Percentiles rank a stretch among this genome's conserved stretches.
These are phyloP conservation scores for Rosa chinensis DNA, from an alignment of 306 rosid species.

Conservation along the genomic window DNA sequence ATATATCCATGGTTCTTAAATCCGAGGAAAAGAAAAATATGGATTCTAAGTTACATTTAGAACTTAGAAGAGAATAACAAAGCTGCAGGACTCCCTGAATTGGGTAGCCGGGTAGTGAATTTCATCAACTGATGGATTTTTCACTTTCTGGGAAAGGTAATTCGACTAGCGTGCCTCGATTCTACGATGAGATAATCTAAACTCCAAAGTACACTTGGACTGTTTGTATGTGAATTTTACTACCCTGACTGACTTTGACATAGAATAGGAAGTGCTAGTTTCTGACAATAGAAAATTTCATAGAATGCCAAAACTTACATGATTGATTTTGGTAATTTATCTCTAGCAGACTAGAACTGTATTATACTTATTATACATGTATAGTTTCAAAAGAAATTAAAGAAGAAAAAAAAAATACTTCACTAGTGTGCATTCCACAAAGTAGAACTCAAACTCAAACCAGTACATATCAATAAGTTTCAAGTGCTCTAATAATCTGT, in stretches of 20 bases:
- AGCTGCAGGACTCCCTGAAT: not conserved
- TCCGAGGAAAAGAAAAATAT: too few relatives aligned
- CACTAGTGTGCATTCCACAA: not conserved
- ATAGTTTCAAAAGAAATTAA: too few relatives aligned
- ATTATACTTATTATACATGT: not conserved
- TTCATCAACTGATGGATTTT: not conserved
- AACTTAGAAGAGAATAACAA: not conserved
- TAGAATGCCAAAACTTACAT: not conserved
- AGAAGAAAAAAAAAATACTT: not conserved
- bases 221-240: not conserved
- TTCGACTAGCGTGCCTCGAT: not conserved
- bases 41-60: not conserved
- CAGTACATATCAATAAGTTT: not conserved
- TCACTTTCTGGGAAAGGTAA: not conserved
- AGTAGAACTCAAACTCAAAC: not conserved
- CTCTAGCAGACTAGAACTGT: not conserved
- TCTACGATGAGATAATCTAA: not conserved
- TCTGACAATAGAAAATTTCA: not conserved
- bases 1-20: too few relatives aligned
- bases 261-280: not conserved
- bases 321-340: constrained; percentile 1
- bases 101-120: not conserved
- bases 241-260: not conserved
- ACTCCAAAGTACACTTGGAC: not conserved
- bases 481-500: not conserved